phyloP scores from a whole-genome alignment of 2,329 filamentous ascomycete genomes.

The Amesomyces nigricolor region DNA sequence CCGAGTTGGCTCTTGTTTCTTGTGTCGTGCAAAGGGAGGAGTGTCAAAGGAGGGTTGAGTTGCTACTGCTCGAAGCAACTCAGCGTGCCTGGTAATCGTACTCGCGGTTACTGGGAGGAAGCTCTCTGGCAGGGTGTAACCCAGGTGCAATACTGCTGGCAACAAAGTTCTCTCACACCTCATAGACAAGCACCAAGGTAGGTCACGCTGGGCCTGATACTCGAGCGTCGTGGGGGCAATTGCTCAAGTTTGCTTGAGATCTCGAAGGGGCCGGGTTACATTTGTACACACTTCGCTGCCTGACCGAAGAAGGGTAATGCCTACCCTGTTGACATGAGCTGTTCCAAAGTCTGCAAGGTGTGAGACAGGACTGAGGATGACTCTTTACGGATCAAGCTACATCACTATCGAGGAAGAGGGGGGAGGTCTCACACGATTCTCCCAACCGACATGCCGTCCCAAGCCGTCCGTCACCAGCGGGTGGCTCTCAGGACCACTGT shows the following conservation, averaged over 20 bases:
- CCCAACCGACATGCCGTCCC: background rate
- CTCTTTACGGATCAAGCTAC: background rate
- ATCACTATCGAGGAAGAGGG: background rate
- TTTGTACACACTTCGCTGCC: conserved; percentile 1
- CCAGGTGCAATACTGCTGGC: no score
- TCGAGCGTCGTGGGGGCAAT: background rate
- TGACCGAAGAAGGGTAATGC: background rate
- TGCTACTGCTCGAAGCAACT: no score
- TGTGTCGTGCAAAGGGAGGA: no score
- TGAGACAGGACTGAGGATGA: background rate
- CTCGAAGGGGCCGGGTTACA: conserved; percentile 2
- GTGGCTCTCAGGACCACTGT: background rate
- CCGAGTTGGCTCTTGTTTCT: no score
- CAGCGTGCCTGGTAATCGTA: no score
- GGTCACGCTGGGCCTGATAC: no score
- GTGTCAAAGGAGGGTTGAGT: no score
- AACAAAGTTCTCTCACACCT: no score
- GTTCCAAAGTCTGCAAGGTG: background rate
- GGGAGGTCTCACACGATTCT: background rate
- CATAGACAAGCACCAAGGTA: no score
- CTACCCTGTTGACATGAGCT: background rate
- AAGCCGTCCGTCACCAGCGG: background rate
- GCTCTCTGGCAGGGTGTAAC: no score
- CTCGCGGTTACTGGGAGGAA: no score
- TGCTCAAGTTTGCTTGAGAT: background rate